Base-by-base conservation (phyloP, 352 stramenopile species). In the Pythium aristosporum region DNA sequence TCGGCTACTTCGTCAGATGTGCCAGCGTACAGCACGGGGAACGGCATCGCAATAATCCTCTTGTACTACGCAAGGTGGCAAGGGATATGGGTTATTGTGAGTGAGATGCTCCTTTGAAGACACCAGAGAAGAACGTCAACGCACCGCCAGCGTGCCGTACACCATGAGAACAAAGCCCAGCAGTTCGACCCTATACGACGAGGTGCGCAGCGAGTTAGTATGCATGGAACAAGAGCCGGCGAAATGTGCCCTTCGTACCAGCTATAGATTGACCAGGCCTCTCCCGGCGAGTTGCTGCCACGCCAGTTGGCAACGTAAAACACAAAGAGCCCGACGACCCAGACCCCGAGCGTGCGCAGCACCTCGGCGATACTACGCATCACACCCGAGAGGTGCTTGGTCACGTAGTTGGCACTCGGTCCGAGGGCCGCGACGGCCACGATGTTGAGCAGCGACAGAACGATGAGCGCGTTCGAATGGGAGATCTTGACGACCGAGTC, bases 391-490 rank as follows among this genome's bases (percentile, higher is more conserved):
- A 93, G 68, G 60, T 93, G 83, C 72, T 93, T 93, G 34, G 85
- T 92, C 18, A 94, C 85, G 70, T 89, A 92, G 63, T 91, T 94
- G 25, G 69, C 85, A 8, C 80, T 88, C 28, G 89, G 80, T 92
- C 81, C 2, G 77, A 66, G 69, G 32, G 88, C 5, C 12, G 85
- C 79, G 49, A 93, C 79, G 3, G 76, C 73, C 11, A 87, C 68
- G 23, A 90, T 81, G 61, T 90, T 90, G 43, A 66, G 69, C 44
- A 89, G 7, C 18, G 85, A 82, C 42, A 89, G 68, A 36, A 48
- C 55, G 13, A 88, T 47, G 28, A 91, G 72, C 42, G 76, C 56
- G 25, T 59, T 63, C n/a, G 85, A 94, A 65, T 90, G 85, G 49
- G 70, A 61, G 42, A 94, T 68, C 61, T 94, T 86, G 64, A 88